phyloP scores from a whole-genome alignment of 23 red algal species.

The Chondrus crispus region DNA sequence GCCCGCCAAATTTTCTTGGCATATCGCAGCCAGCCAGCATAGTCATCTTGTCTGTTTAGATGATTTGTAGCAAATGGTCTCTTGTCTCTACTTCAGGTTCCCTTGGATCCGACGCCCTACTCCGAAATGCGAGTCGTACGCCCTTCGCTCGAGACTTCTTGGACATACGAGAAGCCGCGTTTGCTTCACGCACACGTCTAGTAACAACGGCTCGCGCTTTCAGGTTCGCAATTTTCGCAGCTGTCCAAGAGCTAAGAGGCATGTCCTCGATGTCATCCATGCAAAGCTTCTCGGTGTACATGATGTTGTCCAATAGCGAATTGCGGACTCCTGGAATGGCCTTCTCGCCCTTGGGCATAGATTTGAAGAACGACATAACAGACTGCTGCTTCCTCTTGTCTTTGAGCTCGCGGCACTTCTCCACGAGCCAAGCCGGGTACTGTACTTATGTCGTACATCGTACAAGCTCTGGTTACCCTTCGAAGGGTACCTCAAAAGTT shows the following conservation, averaged over 20 bases:
- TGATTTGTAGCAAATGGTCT: constrained; percentile 17
- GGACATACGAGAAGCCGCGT: background rate
- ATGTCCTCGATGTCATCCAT: constrained; percentile 71
- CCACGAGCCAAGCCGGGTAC: constrained; percentile 85
- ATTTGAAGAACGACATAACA: constrained; percentile 66
- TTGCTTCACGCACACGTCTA: background rate
- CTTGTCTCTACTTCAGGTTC: background rate
- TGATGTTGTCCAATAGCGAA: constrained; percentile 17
- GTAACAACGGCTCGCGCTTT: constrained; percentile 38
- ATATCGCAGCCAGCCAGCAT: constrained; percentile 55
- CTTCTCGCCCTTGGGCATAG: constrained; percentile 33
- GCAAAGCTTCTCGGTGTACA: constrained; percentile 31
- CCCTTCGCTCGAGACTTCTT: background rate
- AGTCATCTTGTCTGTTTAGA: constrained; percentile 44
- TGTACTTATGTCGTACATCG: no score
- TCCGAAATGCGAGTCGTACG: constrained; percentile 20
- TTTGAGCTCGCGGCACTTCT: constrained; percentile 59
- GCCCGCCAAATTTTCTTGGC: constrained; percentile 72
- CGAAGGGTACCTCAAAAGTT: no score
- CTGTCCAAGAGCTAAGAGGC: constrained; percentile 32
- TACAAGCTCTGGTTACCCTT: no score
- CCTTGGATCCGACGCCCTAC: background rate
- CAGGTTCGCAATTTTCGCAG: constrained; percentile 26
- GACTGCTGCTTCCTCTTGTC: constrained; percentile 65
- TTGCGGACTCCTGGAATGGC: background rate